Conservation (phyloP, 257 asterid species). For the Lithospermum erythrorhizon region DNA sequence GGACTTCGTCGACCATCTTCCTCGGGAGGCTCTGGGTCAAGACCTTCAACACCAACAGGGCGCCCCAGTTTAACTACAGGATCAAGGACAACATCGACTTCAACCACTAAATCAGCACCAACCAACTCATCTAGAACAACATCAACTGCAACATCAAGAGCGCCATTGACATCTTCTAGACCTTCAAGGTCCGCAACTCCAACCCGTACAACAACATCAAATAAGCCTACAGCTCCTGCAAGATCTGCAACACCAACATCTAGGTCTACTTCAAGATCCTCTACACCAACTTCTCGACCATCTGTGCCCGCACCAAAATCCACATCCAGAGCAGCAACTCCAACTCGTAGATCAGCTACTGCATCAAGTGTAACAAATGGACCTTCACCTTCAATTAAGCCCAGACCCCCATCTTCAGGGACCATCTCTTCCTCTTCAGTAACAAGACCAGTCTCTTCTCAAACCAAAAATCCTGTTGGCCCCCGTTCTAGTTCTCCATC, state of each 20-base stretch:
- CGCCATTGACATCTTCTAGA: conserved; percentile 29
- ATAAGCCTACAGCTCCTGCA: conserved; percentile 55
- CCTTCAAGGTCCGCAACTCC: conserved; percentile 88
- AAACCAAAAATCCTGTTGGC: conserved; percentile 10
- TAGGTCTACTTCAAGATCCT: conserved; percentile 64
- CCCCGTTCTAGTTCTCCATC: conserved; percentile 31
- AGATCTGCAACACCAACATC: conserved; percentile 88
- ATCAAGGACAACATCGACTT: conserved; percentile 36
- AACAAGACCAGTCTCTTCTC: neutral
- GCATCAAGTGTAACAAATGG: conserved; percentile 12
- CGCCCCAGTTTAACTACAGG: conserved; percentile 52
- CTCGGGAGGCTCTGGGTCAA: conserved; percentile 73
- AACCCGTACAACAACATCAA: conserved; percentile 39
- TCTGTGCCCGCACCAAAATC: conserved; percentile 56
- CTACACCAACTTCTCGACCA: conserved; percentile 61
- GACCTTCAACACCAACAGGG: conserved; percentile 87
- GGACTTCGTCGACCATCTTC: conserved; percentile 85
- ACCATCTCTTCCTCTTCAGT: conserved; percentile 4
- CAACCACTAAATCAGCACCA: conserved; percentile 39
- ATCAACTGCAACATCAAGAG: conserved; percentile 17
- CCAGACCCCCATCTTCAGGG: neutral
- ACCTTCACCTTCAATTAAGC: neutral
- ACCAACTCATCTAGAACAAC: conserved; percentile 22
- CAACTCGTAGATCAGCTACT: conserved; percentile 56
- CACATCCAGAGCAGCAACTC: conserved; percentile 73